Conservation (phyloP, 331 rosid genomes). For the Quercus phellos region DNA sequence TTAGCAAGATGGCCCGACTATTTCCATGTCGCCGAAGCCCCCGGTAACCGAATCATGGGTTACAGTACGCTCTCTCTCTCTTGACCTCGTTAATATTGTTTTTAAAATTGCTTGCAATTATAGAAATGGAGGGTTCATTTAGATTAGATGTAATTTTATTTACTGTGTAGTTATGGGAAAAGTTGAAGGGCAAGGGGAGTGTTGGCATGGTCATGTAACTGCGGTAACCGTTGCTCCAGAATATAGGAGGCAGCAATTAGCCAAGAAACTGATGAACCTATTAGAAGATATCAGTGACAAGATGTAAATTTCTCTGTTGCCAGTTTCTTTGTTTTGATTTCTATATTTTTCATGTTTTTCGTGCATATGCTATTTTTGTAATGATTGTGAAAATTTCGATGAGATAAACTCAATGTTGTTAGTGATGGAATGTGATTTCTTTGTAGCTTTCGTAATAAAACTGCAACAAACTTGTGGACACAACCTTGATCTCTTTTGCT, state of each 20-base stretch:
- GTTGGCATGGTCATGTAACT: constrained; percentile 99
- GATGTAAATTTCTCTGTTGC: constrained; percentile 44
- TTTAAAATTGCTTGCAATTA: too few species aligned
- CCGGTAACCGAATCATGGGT: constrained; percentile 82
- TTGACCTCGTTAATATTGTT: not conserved
- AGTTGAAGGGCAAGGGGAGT: constrained; percentile 99
- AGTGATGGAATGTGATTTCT: too few species aligned
- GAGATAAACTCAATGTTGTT: not conserved
- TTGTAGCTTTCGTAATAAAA: too few species aligned
- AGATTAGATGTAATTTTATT: not conserved
- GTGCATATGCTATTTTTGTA: not conserved
- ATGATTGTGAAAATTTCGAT: not conserved
- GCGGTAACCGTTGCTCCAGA: constrained; percentile 92
- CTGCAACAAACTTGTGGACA: too few species aligned
- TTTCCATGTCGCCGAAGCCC: constrained; percentile 87
- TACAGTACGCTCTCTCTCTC: constrained; percentile 57
- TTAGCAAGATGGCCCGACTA: constrained; percentile 97
- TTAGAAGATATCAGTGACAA: constrained; percentile 89
- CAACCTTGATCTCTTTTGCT: too few species aligned
- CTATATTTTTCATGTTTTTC: not conserved
- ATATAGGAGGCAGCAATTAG: constrained; percentile 91
- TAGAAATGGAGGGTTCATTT: too few species aligned
- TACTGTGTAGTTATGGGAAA: constrained; percentile 88
- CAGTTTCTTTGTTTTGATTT: not conserved
- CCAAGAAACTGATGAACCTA: constrained; percentile 92